phyloP scores from a whole-genome alignment of 1,284 basidiomycete genomes.

The Pseudozyma hubeiensis region DNA sequence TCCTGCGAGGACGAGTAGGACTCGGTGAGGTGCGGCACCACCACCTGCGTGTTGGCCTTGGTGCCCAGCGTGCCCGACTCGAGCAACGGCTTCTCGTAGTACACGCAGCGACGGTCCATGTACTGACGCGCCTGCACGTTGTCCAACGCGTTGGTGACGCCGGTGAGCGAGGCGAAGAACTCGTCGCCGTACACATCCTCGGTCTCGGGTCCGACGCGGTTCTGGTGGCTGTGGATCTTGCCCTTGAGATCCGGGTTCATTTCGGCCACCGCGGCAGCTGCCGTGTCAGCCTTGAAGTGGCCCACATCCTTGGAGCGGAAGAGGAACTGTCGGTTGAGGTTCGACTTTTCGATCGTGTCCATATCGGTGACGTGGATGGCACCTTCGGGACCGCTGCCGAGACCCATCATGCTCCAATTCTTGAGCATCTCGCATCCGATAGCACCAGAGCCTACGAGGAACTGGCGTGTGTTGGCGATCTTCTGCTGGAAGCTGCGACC shows the following conservation, averaged over 20 bases:
- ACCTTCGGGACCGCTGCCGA: slow-evolving; percentile 84
- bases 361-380: slow-evolving; percentile 94
- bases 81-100: slow-evolving; percentile 94
- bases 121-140: slow-evolving; percentile 96
- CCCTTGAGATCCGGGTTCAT: slow-evolving; percentile 95
- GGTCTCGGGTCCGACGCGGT: slow-evolving; percentile 88
- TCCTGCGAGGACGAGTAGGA: slow-evolving; percentile 99
- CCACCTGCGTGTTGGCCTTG: slow-evolving; percentile 97
- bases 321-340: slow-evolving; percentile 97
- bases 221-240: slow-evolving; percentile 89
- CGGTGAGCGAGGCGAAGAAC: slow-evolving; percentile 86
- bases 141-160: slow-evolving; percentile 99
- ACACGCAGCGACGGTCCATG: slow-evolving; percentile 98
- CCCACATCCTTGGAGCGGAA: slow-evolving; percentile 97
- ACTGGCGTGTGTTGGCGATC: slow-evolving; percentile 89
- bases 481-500: slow-evolving; percentile 92
- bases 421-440: slow-evolving; percentile 99
- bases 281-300: slow-evolving; percentile 97
- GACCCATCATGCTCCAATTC: slow-evolving; percentile 99
- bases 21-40: slow-evolving; percentile 94
- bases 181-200: slow-evolving; percentile 93
- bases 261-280: slow-evolving; percentile 87
- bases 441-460: slow-evolving; percentile 96
- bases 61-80: slow-evolving; percentile 99
- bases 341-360: slow-evolving; percentile 99